Percentiles rank a stretch among this genome's conserved stretches.
Evolutionary conservation across 2,329 filamentous ascomycete species (phyloP).

Genomic region (Dothideomycetidae sp.): DNA sequence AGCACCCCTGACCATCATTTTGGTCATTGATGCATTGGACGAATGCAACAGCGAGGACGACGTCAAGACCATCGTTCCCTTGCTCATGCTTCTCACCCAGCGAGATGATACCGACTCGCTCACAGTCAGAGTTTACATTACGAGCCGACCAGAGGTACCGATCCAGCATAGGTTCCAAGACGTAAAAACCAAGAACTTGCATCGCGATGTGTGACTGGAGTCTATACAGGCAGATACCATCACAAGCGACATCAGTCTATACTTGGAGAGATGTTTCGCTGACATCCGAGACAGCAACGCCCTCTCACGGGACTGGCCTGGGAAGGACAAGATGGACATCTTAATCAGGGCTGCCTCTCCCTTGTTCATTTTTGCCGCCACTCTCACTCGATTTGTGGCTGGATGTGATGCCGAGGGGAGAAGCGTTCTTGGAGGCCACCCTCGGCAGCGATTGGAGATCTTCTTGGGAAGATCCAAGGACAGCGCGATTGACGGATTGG

Average conservation of each 20-base stretch:
- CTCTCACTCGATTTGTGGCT: neutral
- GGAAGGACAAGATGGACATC: neutral
- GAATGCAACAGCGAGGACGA: conserved; percentile 1
- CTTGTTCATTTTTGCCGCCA: neutral
- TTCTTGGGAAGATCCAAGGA: neutral
- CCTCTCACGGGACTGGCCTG: neutral
- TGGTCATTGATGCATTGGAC: conserved; percentile 1
- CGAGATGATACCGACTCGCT: neutral
- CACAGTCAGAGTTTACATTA: neutral
- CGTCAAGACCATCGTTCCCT: neutral
- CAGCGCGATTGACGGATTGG: neutral
- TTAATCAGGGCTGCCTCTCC: neutral
- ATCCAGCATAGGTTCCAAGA: neutral
- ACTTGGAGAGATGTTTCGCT: neutral
- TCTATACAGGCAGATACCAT: neutral
- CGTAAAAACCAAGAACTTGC: neutral
- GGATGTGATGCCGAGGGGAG: too few species aligned
- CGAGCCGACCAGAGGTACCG: neutral
- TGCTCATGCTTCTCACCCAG: neutral
- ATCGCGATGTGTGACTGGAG: neutral
- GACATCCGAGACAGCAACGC: neutral
- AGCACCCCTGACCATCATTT: neutral
- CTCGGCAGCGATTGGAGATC: neutral
- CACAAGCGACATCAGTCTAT: neutral
- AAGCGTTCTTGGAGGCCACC: neutral